Conservation (phyloP, 1,284 basidiomycete genomes). For the Entoloma clypeatum region DNA sequence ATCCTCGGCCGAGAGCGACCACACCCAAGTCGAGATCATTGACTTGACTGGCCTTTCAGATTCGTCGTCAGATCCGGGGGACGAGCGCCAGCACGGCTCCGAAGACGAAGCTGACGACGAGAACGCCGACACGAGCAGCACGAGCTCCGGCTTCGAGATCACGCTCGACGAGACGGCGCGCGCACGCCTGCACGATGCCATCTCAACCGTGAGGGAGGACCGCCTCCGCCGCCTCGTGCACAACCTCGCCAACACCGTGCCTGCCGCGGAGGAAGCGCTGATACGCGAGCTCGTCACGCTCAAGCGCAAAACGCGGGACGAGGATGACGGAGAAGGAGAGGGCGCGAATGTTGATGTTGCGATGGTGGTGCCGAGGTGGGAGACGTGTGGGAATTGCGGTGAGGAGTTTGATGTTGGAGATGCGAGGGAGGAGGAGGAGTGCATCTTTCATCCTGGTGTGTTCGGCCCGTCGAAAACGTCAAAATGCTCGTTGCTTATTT, state of each 20-base stretch:
- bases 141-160: constrained; percentile 30
- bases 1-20: constrained; percentile 12
- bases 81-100: constrained; percentile 16
- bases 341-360: too few relatives aligned
- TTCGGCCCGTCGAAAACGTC: constrained; percentile 1
- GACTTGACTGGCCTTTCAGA: constrained; percentile 34
- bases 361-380: constrained; percentile 42
- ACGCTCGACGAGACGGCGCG: constrained; percentile 37
- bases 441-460: constrained; percentile 41
- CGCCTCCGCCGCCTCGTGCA: constrained; percentile 39
- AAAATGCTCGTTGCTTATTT: background rate
- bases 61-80: constrained; percentile 26
- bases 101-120: constrained; percentile 20
- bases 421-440: constrained; percentile 33
- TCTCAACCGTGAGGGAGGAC: constrained; percentile 37
- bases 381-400: constrained; percentile 40
- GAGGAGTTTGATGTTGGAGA: constrained; percentile 40
- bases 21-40: constrained; percentile 15
- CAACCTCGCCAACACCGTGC: constrained; percentile 35
- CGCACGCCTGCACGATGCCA: constrained; percentile 36
- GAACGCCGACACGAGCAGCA: constrained; percentile 21
- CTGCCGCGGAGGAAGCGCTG: constrained; percentile 38
- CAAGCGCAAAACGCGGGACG: constrained; percentile 30
- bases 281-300: constrained; percentile 41
- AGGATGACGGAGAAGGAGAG: too few relatives aligned